Evolutionary conservation across 345 rosid species (phyloP), one percentile per base, ranked within the genome.

Genomic region (Hibiscus trionum): DNA sequence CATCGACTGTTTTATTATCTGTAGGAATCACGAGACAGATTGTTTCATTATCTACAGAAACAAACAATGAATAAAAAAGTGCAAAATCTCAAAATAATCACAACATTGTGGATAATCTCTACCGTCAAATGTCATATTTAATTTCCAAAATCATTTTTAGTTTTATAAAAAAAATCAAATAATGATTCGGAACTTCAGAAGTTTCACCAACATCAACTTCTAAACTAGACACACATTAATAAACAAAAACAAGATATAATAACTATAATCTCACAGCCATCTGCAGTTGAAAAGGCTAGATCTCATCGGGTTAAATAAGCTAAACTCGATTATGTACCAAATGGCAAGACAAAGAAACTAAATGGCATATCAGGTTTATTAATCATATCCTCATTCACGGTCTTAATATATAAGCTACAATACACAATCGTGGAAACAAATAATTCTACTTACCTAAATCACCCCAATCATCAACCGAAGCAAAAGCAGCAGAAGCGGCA

Each of bases 391-490:
- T 24, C 31, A 66, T 15, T 24, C 21, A n/a, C 37, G 14, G 37
- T 10, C 56, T 66, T 14, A 2, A 47, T 11, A 47, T 16, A 4
- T 8, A 49, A 67, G 26, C 58, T 47, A 49, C n/a, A 50, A 50
- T 16, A 47, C 15, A 29, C 58, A 67, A 39, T 53, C 7, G 4
- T 7, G 12, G 2, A 19, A 7, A 71, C 17, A 12, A 11, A 33
- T 56, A 15, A 50, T 42, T 50, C 70, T 66, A 17, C 77, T 71
- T 78, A 85, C 86, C 90, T 46, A 80, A 31, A 73, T 79, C 83
- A 72, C 82, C 82, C 46, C 72, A 81, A 82, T 80, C 82, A 77
- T 82, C 90, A 50, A 73, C 76, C 72, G 71, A 14, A 21, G 84
- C 79, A 71, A 77, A 65, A 72, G 71, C 73, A 76, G 83, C 84